These are phyloP conservation scores for Strobilomyces confusus DNA, from an alignment of 768 basidiomycete genomes.

Conservation along the genomic window DNA sequence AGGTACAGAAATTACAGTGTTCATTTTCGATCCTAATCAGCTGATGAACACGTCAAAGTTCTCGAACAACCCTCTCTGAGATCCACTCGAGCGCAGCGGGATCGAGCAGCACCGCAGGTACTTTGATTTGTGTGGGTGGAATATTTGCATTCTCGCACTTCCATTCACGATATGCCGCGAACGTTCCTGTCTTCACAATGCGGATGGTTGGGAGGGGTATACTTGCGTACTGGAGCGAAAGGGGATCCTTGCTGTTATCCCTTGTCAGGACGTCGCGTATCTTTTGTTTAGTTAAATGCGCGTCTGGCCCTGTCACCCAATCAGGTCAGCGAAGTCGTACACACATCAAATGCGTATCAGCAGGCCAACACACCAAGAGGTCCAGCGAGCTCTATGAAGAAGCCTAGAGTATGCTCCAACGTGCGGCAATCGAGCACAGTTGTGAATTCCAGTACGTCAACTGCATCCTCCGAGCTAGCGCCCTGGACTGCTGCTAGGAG, in stretches of 20 bases:
- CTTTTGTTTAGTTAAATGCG: neutral
- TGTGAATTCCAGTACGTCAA: conserved; percentile 16
- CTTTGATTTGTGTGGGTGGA: conserved; percentile 13
- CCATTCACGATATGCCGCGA: neutral
- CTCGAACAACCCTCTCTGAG: conserved; percentile 11
- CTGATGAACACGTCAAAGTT: conserved; percentile 4
- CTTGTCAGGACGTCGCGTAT: neutral
- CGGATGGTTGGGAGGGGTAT: neutral
- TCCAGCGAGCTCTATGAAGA: conserved; percentile 10
- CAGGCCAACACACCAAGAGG: neutral
- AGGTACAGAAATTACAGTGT: too few species aligned
- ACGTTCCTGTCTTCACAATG: neutral
- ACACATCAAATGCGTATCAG: neutral
- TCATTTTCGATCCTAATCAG: too few species aligned
- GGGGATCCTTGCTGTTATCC: neutral
- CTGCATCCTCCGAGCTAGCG: neutral
- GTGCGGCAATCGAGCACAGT: conserved; percentile 9
- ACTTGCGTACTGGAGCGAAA: neutral
- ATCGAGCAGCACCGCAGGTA: conserved; percentile 10
- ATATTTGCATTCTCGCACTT: neutral
- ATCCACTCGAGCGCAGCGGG: conserved; percentile 14
- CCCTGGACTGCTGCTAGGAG: neutral
- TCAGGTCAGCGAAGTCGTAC: neutral
- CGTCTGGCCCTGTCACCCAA: neutral
- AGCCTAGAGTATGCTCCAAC: conserved; percentile 4